These are phyloP conservation scores for Ceriops tagal DNA, from an alignment of 345 rosid genomes.

Conservation along the genomic window DNA sequence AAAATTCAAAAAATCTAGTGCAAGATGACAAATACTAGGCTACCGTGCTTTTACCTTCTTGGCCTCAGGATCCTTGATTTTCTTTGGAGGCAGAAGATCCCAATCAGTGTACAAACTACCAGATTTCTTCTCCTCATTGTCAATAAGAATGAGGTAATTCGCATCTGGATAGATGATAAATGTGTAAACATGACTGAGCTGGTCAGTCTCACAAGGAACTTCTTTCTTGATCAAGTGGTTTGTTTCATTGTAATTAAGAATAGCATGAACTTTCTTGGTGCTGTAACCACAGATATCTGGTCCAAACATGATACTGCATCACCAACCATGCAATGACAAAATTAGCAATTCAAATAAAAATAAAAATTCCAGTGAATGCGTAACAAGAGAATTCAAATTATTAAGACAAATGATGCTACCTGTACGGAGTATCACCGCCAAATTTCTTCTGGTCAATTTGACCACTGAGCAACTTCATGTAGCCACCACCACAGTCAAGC, in stretches of 20 bases:
- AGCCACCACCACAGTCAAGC: slow-evolving; percentile 99
- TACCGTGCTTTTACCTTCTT: slow-evolving; percentile 50
- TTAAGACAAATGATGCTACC: slow-evolving; percentile 31
- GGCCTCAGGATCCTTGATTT: slow-evolving; percentile 89
- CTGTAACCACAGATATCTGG: slow-evolving; percentile 97
- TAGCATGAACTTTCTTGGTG: slow-evolving; percentile 99
- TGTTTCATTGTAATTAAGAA: slow-evolving; percentile 70
- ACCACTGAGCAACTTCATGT: slow-evolving; percentile 92
- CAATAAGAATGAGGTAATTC: slow-evolving; percentile 83
- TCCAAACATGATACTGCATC: slow-evolving; percentile 96
- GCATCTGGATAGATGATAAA: slow-evolving; percentile 90
- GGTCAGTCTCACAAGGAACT: slow-evolving; percentile 98
- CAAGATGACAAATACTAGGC: not conserved
- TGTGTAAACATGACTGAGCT: slow-evolving; percentile 90
- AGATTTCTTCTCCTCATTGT: slow-evolving; percentile 86
- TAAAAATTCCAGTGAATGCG: not conserved
- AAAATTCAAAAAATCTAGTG: not conserved
- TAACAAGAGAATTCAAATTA: not conserved
- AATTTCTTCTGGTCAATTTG: slow-evolving; percentile 92
- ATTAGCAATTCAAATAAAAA: slow-evolving; percentile 2
- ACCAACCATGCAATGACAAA: slow-evolving; percentile 3
- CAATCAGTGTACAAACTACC: slow-evolving; percentile 92
- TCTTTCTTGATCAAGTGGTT: slow-evolving; percentile 97
- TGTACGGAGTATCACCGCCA: slow-evolving; percentile 95
- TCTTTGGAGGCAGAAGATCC: slow-evolving; percentile 90